Base-by-base conservation (phyloP, 1,139 yeast genomes). In the Candida sanyaensis region DNA sequence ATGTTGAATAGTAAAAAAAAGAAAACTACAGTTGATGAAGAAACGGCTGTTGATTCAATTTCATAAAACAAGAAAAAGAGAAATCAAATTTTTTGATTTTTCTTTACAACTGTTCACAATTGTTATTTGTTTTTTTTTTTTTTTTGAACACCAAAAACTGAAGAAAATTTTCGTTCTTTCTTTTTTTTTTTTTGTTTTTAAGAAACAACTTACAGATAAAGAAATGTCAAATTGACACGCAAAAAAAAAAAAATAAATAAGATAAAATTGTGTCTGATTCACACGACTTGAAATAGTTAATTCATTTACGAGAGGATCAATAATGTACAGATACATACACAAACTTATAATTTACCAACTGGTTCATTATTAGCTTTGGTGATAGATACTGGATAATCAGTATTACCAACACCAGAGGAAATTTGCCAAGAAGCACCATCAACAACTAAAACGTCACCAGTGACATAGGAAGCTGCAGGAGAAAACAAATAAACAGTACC, bases 351-450 rank as follows among this genome's bases (percentile, higher is more conserved):
- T 49, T 62, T 63, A 26, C 50, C 49, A 3, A 47, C 49, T 9
- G 47, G 44, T 10, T 48, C 55, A 8, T 27, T 29, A 21, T 48
- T 43, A 5, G 47, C 41, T 21, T 54, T 52, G 13, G 61, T 51
- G 34, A 74, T 57, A 21, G 60, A 59, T 2, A 61, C 69, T 0
- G 80, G 80, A 51, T 75, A 74, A 49, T 64, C 60, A 38, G 57
- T 51, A 13, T 58, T 60, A 30, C 62, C 53, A 24, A 59, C 52
- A 28, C 57, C 50, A n/a, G 56, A 73, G 21, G 30, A 27, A n/a
- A 37, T 32, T 61, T 90, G 96, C 97, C 97, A 91, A 48, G 80
- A 77, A 2, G 85, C 98, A 46, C 98, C 98, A 65, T 92, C 99
- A 10, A 92, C 97, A n/a, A 90, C 86, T 41, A 81, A 75, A 24